Evolutionary conservation across 2,329 filamentous ascomycete species (phyloP).

Genomic region (Alternaria triticimaculans): DNA sequence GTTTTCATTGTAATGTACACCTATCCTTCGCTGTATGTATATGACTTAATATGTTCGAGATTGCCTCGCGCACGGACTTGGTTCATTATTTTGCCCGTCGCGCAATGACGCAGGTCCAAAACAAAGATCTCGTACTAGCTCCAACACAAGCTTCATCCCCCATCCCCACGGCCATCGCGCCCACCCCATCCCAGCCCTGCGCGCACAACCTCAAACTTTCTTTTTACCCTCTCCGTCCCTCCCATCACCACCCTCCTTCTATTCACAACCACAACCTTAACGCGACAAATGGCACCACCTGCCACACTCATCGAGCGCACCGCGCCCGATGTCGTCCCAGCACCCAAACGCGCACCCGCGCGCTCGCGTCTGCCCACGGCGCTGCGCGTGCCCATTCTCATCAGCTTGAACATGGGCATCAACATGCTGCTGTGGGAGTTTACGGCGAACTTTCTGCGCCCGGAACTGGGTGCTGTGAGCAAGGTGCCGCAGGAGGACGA

Average conservation of each 20-base stretch:
- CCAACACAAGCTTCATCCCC: neutral
- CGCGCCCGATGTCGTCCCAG: slow-evolving; percentile 33
- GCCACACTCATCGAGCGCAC: slow-evolving; percentile 35
- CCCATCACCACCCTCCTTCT: neutral
- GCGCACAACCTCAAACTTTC: slow-evolving; percentile 5
- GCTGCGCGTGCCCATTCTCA: slow-evolving; percentile 52
- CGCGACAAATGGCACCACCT: slow-evolving; percentile 34
- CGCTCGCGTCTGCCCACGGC: slow-evolving; percentile 43
- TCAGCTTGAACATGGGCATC: slow-evolving; percentile 65
- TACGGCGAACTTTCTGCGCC: slow-evolving; percentile 64
- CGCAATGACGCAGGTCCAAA: slow-evolving; percentile 12
- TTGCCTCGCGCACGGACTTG: neutral
- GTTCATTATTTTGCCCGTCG: neutral
- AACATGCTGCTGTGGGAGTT: slow-evolving; percentile 70
- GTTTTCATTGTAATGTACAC: too few species aligned
- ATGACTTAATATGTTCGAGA: neutral
- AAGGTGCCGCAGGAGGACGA: slow-evolving; percentile 65
- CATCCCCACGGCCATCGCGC: slow-evolving; percentile 19
- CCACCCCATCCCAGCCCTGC: slow-evolving; percentile 14
- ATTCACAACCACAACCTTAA: neutral
- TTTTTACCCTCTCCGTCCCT: neutral
- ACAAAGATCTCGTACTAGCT: slow-evolving; percentile 6
- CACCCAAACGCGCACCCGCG: slow-evolving; percentile 25
- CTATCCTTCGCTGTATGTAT: neutral
- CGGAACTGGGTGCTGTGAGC: slow-evolving; percentile 72